phyloP scores from a whole-genome alignment of 345 rosid genomes.

The Eutrema heterophyllum region DNA sequence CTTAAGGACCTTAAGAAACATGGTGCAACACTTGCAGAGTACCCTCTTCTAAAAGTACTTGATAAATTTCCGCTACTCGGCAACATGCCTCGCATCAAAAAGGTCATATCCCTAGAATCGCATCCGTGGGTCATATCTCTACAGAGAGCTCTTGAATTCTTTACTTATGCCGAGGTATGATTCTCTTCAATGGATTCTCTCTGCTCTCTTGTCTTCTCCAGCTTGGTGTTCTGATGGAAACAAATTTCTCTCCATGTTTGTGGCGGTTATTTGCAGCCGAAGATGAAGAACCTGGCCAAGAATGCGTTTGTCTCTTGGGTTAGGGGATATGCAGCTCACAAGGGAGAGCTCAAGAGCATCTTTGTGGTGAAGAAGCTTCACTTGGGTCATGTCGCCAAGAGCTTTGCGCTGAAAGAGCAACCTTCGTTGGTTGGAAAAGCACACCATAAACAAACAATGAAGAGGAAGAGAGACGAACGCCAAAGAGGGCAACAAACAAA shows the following conservation, averaged over 20 bases:
- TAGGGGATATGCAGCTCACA: conserved; percentile 85
- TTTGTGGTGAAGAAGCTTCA: conserved; percentile 92
- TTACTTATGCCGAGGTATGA: conserved; percentile 51
- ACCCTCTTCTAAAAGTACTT: conserved; percentile 70
- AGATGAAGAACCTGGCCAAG: conserved; percentile 63
- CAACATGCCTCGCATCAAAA: conserved; percentile 42
- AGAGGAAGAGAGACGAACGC: conserved; percentile 78
- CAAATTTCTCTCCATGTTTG: background rate
- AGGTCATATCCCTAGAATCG: conserved; percentile 47
- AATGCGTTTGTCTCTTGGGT: conserved; percentile 91
- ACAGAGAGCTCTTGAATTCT: conserved; percentile 75
- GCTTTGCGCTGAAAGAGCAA: conserved; percentile 88
- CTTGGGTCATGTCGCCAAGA: conserved; percentile 93
- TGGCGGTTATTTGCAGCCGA: conserved; percentile 42
- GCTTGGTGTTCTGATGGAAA: background rate
- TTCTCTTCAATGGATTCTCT: background rate
- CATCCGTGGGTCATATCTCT: conserved; percentile 81
- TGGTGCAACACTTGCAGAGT: conserved; percentile 71
- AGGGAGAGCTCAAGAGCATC: conserved; percentile 82
- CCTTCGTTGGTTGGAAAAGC: conserved; percentile 81
- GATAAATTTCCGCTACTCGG: conserved; percentile 54
- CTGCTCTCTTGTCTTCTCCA: background rate
- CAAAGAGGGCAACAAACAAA: conserved; percentile 37
- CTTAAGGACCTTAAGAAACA: conserved; percentile 78
- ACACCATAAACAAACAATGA: conserved; percentile 70